Base-by-base conservation (phyloP, 179 eudicot genomes). In the Vitellaria paradoxa region DNA sequence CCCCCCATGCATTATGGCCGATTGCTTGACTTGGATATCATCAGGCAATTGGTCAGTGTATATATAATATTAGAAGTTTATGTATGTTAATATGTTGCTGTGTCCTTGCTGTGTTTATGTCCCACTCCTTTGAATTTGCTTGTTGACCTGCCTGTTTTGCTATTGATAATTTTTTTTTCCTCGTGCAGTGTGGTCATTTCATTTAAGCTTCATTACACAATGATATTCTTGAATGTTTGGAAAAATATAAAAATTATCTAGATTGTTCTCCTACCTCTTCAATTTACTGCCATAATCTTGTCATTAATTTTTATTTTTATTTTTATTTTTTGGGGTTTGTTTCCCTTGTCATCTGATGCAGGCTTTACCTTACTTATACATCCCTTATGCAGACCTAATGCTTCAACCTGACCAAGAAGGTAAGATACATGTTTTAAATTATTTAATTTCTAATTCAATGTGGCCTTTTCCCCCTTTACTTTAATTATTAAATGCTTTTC, bases 281-380 rank as follows among this genome's bases (percentile, higher is more conserved):
- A n/a, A 45, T 11, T 20, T 47, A 20, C 7, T 68, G 15, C 59
- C 21, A 46, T 14, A 21, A 77, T 59, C 26, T 9, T 11, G 52
- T 30, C 24, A 40, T 9, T 42, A n/a, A 65, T 15, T 24, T 64
- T 26, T 11, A 0, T 5, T 26, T 64, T n/a, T 42, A 15, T 49
- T n/a, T 8, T n/a, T 46, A 45, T 2, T 37, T 57, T 0, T 52
- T 9, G 0, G 12, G 46, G 11, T 65, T 24, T 62, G 72, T 21
- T 65, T 53, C 78, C 74, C 56, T 67, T 80, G 62, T 71, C 45
- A 12, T 73, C 10, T 18, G 30, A 24, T 80, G 81, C 88, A 96
- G 99, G 98, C 90, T 82, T 86, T 96, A 63, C 98, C 99, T 9
- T 94, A 96, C 82, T 86, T 96, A 18, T 96, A 96, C 74, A 68